A percentile compares a stretch with the other conserved stretches of the same genome.
phyloP scores from a whole-genome alignment of 805 yeast genomes.

The Candida sithepensis region DNA sequence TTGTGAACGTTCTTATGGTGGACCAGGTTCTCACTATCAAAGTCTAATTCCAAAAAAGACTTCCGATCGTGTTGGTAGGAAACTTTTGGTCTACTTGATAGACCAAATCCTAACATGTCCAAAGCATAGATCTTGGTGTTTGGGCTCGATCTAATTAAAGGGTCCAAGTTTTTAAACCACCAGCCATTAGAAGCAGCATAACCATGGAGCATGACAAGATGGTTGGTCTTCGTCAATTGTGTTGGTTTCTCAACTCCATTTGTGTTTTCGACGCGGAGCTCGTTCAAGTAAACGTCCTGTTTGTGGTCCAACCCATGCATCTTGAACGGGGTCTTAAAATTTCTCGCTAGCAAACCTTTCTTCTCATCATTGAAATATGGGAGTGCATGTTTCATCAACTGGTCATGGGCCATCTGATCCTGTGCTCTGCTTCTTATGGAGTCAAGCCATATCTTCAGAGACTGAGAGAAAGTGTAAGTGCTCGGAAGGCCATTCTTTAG shows the following conservation, averaged over 20 bases:
- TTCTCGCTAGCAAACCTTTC: conserved; percentile 15
- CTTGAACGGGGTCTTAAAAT: conserved; percentile 13
- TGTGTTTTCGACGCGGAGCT: conserved; percentile 23
- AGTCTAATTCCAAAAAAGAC: conserved; percentile 25
- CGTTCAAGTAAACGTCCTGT: conserved; percentile 21
- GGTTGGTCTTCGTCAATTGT: conserved; percentile 14
- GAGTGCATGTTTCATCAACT: conserved; percentile 16
- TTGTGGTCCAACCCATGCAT: not conserved
- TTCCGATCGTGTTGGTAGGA: conserved; percentile 20
- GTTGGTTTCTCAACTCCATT: conserved; percentile 1
- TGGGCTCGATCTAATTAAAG: conserved; percentile 32
- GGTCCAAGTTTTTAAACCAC: conserved; percentile 50
- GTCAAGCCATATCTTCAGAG: conserved; percentile 25
- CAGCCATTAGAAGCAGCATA: conserved; percentile 56
- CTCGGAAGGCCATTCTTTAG: conserved; percentile 15
- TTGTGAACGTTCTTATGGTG: conserved; percentile 22
- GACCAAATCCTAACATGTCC: conserved; percentile 53
- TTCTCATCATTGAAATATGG: conserved; percentile 24
- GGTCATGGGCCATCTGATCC: conserved; percentile 24
- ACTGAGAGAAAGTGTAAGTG: conserved; percentile 14
- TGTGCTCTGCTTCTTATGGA: conserved; percentile 14
- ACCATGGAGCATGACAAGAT: conserved; percentile 53
- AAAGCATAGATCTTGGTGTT: conserved; percentile 35
- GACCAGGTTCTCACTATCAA: conserved; percentile 16
- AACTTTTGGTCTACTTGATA: conserved; percentile 45